phyloP scores from a whole-genome alignment of 345 rosid genomes.

The Camelina hispida region DNA sequence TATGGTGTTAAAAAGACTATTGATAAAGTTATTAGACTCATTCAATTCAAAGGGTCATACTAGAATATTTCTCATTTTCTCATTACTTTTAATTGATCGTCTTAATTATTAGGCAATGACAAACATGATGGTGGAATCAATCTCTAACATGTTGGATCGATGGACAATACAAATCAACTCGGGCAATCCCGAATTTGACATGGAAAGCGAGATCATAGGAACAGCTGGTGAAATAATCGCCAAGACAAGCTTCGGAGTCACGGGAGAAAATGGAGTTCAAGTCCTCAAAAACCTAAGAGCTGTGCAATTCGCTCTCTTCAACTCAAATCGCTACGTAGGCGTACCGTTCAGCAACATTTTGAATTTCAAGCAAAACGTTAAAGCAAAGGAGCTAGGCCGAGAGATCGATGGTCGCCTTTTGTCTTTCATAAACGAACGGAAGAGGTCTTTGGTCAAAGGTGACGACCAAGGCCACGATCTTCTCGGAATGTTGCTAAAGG shows the following conservation, averaged over 20 bases:
- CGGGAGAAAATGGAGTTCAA: slow-evolving; percentile 55
- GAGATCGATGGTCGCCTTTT: slow-evolving; percentile 74
- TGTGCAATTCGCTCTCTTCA: slow-evolving; percentile 74
- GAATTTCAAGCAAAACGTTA: slow-evolving; percentile 54
- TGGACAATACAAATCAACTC: slow-evolving; percentile 60
- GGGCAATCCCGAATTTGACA: slow-evolving; percentile 62
- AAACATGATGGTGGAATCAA: slow-evolving; percentile 81
- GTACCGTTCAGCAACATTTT: slow-evolving; percentile 73
- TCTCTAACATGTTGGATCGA: slow-evolving; percentile 68
- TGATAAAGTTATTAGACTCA: slow-evolving; percentile 18
- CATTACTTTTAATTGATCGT: slow-evolving; percentile 7
- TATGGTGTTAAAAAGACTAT: slow-evolving; percentile 21
- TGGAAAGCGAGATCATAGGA: slow-evolving; percentile 67
- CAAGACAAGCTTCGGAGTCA: slow-evolving; percentile 83
- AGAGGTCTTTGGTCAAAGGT: slow-evolving; percentile 25
- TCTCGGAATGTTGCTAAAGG: slow-evolving; percentile 61
- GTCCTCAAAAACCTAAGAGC: slow-evolving; percentile 71
- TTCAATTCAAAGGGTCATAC: slow-evolving; percentile 31
- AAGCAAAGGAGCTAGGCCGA: slow-evolving; percentile 63
- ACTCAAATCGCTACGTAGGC: slow-evolving; percentile 80
- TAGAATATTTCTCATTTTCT: slow-evolving; percentile 25
- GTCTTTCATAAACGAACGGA: slow-evolving; percentile 61
- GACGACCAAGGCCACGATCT: slow-evolving; percentile 49
- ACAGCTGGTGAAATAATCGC: slow-evolving; percentile 90
- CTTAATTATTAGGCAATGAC: slow-evolving; percentile 61